phyloP scores from a whole-genome alignment of 257 asterid species.

The Ophiorrhiza pumila region DNA sequence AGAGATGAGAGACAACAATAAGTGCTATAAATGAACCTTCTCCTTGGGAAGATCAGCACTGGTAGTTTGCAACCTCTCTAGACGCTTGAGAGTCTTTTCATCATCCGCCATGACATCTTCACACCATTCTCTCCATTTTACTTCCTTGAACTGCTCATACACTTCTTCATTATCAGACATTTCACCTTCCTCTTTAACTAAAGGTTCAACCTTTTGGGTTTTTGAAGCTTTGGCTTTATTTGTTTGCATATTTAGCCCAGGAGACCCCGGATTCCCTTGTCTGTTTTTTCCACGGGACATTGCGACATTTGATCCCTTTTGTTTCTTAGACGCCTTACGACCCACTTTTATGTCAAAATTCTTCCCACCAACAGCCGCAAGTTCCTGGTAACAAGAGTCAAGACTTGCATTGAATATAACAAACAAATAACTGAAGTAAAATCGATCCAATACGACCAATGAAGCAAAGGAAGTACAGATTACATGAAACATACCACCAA shows the following conservation, averaged over 20 bases:
- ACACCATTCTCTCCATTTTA: slow-evolving; percentile 99
- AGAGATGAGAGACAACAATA: slow-evolving; percentile 5
- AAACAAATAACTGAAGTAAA: slow-evolving; percentile 11
- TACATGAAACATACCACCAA: neutral
- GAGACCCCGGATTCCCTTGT: slow-evolving; percentile 54
- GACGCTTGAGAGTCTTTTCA: slow-evolving; percentile 81
- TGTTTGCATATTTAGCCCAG: slow-evolving; percentile 36
- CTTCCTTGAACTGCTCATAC: slow-evolving; percentile 96
- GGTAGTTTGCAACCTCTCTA: slow-evolving; percentile 77
- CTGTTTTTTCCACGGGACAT: slow-evolving; percentile 51
- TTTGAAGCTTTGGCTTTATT: slow-evolving; percentile 51
- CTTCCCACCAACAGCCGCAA: slow-evolving; percentile 76
- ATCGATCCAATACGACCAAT: neutral
- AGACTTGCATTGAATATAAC: neutral
- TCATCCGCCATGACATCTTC: slow-evolving; percentile 87
- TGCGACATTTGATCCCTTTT: slow-evolving; percentile 42
- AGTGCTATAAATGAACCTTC: slow-evolving; percentile 43
- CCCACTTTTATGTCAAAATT: slow-evolving; percentile 48
- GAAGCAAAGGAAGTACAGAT: neutral
- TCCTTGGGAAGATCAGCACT: slow-evolving; percentile 94
- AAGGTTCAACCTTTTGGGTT: slow-evolving; percentile 69
- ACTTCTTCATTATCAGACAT: slow-evolving; percentile 95
- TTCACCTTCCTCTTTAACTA: slow-evolving; percentile 99
- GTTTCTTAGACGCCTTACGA: slow-evolving; percentile 70
- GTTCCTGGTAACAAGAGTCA: slow-evolving; percentile 60